Base-by-base conservation (phyloP, 2,329 filamentous ascomycete species). In the Aspergillus aculeatinus region DNA sequence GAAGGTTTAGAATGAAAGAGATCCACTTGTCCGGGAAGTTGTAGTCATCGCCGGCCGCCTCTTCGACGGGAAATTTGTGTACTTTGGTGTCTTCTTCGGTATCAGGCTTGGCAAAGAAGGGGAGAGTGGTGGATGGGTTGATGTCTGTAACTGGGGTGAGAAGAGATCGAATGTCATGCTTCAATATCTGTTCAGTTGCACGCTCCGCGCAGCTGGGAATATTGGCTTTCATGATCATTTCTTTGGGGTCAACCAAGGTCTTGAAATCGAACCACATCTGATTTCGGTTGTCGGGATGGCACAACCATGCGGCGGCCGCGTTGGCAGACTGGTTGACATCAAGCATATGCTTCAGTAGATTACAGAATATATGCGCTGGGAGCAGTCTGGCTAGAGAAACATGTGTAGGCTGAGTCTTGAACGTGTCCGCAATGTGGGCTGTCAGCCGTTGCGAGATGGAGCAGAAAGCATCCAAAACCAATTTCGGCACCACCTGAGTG, bases 321-420 rank as follows among this genome's bases (percentile, higher is more conserved):
- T 98, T 94, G 2, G 95, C 95, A 21, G 94, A 92, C 60, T 95
- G 85, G 71, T 99, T 99, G 61, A 97, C 95, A 60, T 93, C 87
- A 39, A 98, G 83, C 70, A 95, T 89, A 53, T 95, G 90, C 71
- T 94, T 90, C 19, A 99, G 79, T 1, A 99, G 83, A 51, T 89
- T 89, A 39, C 91, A 90, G 72, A 99, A 99, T 2, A 96, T 85
- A 2, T 92, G 89, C 1, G 94, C 95, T 0, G 95, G 94, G 2
- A 90, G 88, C 59, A 96, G 84, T 75, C 96, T 96, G 49, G 95
- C 94, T 55, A 90, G 82, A 6, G 96, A 83, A 4, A 98, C 91
- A 75, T 98, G 93, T 7, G 84, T 79, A 12, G 95, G 95, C 61
- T 96, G 91, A 1, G 89, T 86, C 62, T 91, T 88, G 74, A 97